A percentile compares a stretch with the other conserved stretches of the same genome.
phyloP scores from a whole-genome alignment of 768 basidiomycete species.

The Chalciporus pseudorubinellus region DNA sequence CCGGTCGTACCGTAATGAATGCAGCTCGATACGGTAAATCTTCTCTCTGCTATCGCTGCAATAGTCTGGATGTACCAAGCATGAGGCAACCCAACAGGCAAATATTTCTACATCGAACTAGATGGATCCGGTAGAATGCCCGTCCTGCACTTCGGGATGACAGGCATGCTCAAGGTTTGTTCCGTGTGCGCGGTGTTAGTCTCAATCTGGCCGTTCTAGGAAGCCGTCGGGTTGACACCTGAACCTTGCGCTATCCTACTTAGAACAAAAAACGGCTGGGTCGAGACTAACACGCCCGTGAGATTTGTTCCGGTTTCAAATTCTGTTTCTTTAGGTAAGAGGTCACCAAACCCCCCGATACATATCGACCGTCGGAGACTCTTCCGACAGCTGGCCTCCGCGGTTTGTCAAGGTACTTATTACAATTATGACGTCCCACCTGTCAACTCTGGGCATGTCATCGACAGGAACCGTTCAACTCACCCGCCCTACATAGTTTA shows the following conservation, averaged over 20 bases:
- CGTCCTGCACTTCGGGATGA: slow-evolving; percentile 83
- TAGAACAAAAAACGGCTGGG: too few relatives aligned
- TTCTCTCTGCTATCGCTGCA: background rate
- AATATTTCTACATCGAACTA: slow-evolving; percentile 66
- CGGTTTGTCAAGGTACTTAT: slow-evolving; percentile 64
- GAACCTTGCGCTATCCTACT: too few relatives aligned
- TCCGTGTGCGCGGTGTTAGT: too few relatives aligned
- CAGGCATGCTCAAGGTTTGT: slow-evolving; percentile 70
- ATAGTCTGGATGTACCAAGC: background rate
- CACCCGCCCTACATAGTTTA: slow-evolving; percentile 42
- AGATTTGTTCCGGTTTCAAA: background rate
- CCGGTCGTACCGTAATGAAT: slow-evolving; percentile 44
- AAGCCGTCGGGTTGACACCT: too few relatives aligned
- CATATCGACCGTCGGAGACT: slow-evolving; percentile 41
- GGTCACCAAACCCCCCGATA: slow-evolving; percentile 51
- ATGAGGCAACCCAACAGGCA: slow-evolving; percentile 38
- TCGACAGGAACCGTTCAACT: background rate
- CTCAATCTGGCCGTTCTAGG: too few relatives aligned
- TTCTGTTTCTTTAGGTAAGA: slow-evolving; percentile 38
- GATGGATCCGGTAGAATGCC: slow-evolving; percentile 60
- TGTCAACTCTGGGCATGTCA: background rate
- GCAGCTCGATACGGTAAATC: slow-evolving; percentile 54
- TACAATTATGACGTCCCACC: background rate
- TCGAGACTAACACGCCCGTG: too few relatives aligned
- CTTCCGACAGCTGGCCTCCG: slow-evolving; percentile 58